phyloP scores from a whole-genome alignment of 2,329 filamentous ascomycete genomes.

The Alternaria conjuncta region DNA sequence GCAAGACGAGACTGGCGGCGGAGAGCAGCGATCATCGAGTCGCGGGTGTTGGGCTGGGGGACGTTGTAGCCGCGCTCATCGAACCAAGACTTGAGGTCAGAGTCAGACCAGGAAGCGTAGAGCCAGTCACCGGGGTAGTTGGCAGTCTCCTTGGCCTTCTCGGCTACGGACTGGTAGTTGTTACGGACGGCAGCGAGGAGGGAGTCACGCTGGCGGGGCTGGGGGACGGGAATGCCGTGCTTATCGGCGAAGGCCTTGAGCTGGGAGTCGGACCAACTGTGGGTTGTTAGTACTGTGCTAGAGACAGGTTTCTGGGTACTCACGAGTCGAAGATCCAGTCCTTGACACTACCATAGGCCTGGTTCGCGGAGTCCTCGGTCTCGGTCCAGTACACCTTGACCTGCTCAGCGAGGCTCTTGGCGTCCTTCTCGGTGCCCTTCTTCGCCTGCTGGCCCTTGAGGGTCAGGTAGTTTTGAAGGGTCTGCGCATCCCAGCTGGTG shows the following conservation, averaged over 20 bases:
- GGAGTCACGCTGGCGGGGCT: constrained; percentile 84
- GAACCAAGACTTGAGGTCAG: constrained; percentile 91
- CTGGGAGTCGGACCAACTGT: constrained; percentile 88
- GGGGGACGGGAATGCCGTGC: constrained; percentile 83
- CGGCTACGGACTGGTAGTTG: constrained; percentile 79
- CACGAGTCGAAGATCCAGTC: constrained; percentile 92
- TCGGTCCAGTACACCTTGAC: constrained; percentile 80
- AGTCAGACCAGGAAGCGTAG: constrained; percentile 89
- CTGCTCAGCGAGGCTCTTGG: constrained; percentile 70
- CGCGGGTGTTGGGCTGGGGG: constrained; percentile 82
- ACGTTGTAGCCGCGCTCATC: constrained; percentile 85
- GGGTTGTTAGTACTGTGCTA: constrained; percentile 44
- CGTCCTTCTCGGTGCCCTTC: constrained; percentile 69
- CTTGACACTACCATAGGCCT: constrained; percentile 74
- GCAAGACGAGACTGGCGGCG: constrained; percentile 89
- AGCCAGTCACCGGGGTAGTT: constrained; percentile 96
- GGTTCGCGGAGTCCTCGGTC: constrained; percentile 75
- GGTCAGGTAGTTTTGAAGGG: constrained; percentile 72
- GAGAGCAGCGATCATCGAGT: constrained; percentile 86
- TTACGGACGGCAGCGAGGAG: constrained; percentile 78
- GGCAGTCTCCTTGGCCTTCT: constrained; percentile 76
- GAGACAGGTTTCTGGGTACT: background rate
- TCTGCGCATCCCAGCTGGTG: constrained; percentile 74
- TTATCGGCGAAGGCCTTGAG: constrained; percentile 92
- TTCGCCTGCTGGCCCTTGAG: constrained; percentile 74